phyloP scores from a whole-genome alignment of 164 flowering plant genomes.

The Protea cynaroides region DNA sequence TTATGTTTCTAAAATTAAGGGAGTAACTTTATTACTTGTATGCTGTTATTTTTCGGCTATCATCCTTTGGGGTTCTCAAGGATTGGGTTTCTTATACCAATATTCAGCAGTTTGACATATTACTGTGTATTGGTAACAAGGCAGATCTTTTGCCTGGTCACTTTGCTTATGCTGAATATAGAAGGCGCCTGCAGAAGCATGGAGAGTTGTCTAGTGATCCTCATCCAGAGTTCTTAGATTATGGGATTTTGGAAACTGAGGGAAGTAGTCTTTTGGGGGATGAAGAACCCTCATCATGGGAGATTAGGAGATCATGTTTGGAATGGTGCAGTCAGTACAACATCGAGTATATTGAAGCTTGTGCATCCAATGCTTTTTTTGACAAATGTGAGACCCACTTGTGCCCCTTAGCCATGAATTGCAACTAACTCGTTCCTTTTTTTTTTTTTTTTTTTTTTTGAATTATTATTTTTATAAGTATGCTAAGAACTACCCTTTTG shows the following conservation, averaged over 20 bases:
- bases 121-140: conserved; percentile 89
- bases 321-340: conserved; percentile 78
- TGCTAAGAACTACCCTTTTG: background rate
- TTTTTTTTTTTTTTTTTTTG: background rate
- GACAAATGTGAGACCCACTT: conserved; percentile 67
- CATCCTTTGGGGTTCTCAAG: conserved; percentile 57
- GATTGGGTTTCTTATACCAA: conserved; percentile 66
- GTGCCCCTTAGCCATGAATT: background rate
- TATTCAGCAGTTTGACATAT: conserved; percentile 59
- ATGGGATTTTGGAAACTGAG: conserved; percentile 73
- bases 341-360: conserved; percentile 87
- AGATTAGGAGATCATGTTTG: conserved; percentile 52
- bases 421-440: background rate
- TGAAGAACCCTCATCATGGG: conserved; percentile 44
- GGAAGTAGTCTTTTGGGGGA: conserved; percentile 72
- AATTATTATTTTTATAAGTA: background rate
- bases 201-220: conserved; percentile 33
- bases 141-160: conserved; percentile 88
- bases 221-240: conserved; percentile 37
- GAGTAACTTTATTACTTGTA: background rate
- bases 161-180: conserved; percentile 76
- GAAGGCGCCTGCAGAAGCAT: conserved; percentile 42
- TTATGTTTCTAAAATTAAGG: too few species aligned
- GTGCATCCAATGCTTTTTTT: conserved; percentile 85
- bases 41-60: conserved; percentile 40